These are phyloP conservation scores for Globisporangium polare DNA, from an alignment of 352 stramenopile species.

Conservation along the genomic window DNA sequence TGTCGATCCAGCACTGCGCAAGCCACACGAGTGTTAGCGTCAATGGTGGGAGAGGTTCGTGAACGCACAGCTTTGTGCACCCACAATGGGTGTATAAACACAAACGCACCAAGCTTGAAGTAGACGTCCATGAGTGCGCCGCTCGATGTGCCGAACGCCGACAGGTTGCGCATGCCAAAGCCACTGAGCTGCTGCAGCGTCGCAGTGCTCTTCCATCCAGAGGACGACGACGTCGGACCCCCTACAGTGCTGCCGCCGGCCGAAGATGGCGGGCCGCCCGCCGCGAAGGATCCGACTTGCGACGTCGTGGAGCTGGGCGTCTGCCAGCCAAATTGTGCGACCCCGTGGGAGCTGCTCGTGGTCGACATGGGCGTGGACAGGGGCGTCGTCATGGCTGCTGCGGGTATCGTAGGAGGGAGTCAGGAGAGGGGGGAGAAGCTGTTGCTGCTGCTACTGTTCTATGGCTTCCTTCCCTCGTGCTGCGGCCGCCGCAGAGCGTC, in stretches of 20 bases:
- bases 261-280: background rate
- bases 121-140: conserved; percentile 65
- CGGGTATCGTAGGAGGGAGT: background rate
- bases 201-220: conserved; percentile 27
- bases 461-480: background rate
- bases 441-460: background rate
- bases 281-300: conserved; percentile 8
- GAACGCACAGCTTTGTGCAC: background rate
- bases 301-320: conserved; percentile 10
- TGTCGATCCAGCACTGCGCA: conserved; percentile 56
- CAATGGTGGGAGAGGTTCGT: background rate
- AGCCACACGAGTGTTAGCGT: background rate
- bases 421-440: background rate
- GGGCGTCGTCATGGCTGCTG: conserved; percentile 6
- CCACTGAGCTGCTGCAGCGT: conserved; percentile 72
- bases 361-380: conserved; percentile 9
- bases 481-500: background rate
- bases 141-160: conserved; percentile 36
- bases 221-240: conserved; percentile 9
- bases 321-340: conserved; percentile 10
- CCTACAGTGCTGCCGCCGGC: conserved; percentile 14
- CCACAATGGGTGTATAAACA: background rate
- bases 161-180: conserved; percentile 78
- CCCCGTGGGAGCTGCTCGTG: conserved; percentile 6
- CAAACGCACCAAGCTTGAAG: conserved; percentile 62